Evolutionary conservation across 192 early-diverging fungal species (phyloP).

Genomic region (Gamsiella multidivaricata): DNA sequence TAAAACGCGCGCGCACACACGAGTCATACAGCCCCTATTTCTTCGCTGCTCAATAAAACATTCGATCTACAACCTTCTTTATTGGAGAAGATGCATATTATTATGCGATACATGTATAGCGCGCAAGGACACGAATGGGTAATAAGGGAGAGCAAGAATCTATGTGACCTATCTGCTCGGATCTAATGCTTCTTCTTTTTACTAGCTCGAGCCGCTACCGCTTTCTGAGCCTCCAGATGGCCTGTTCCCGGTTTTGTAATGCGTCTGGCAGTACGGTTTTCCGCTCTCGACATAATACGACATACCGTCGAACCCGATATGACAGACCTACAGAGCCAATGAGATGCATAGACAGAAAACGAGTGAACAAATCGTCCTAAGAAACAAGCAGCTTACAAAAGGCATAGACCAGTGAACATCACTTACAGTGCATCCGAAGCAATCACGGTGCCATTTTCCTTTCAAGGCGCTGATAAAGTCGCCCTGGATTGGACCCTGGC

Average conservation of each 20-base stretch:
- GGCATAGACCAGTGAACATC: not conserved
- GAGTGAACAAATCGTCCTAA: not conserved
- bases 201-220: not conserved
- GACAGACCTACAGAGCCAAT: slow-evolving; percentile 50
- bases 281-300: slow-evolving; percentile 57
- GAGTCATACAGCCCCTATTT: too few species aligned
- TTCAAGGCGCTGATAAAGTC: slow-evolving; percentile 63
- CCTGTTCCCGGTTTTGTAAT: slow-evolving; percentile 57
- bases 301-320: slow-evolving; percentile 53
- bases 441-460: slow-evolving; percentile 67
- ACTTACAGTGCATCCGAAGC: slow-evolving; percentile 68
- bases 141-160: too few species aligned
- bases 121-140: too few species aligned
- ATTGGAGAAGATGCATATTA: too few species aligned
- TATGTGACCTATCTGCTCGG: too few species aligned
- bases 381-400: not conserved
- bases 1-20: too few species aligned
- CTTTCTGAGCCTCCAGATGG: not conserved
- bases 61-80: too few species aligned
- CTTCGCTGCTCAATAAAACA: too few species aligned
- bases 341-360: slow-evolving; percentile 5
- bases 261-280: slow-evolving; percentile 60
- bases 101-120: too few species aligned
- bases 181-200: too few species aligned
- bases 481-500: slow-evolving; percentile 59